Evolutionary conservation across 805 yeast genomes (phyloP), one percentile per base, ranked within the genome.

Genomic region (Tetrapisispora namnaoensis): DNA sequence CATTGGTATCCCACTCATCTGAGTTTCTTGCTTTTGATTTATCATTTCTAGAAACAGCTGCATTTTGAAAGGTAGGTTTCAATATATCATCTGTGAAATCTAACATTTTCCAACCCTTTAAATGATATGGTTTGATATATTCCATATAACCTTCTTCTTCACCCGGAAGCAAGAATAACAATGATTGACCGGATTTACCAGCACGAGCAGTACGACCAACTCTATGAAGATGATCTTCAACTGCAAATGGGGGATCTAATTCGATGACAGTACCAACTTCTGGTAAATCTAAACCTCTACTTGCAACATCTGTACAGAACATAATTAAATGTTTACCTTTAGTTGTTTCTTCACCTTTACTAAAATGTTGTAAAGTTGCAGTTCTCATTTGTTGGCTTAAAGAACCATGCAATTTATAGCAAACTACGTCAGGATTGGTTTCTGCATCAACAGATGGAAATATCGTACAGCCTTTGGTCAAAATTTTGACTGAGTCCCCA

Each of bases 161-260:
- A 1, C 96, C 95, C 1, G 99, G 99, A 32, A 91, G 70, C 39
- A 93, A 70, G 60, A 91, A 88, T 50, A 93, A 67, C 1, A 80
- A 65, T 1, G 97, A 85, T 37, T 74, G 74, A 64, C 99, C 99
- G 37, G 71, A 67, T 42, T 80, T 76, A 53, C 99, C 99, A n/a
- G 95, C 95, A 70, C 99, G 82, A 9, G 99, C 99, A 13, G 98
- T 89, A 71, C 99, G 81, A 47, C 99, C 99, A 49, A 90, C 86
- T 67, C 99, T 77, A 67, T 93, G 99, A 50, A 93, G 71, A 73
- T 93, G 99, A 63, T 93, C 99, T 53, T 89, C 97, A 5, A 88
- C 74, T 1, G 93, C 77, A 61, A 91, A 90, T 5, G 99, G 96
- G 2, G 99, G 96, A 63, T 93, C 99, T 58, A 82, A 83, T 65